Base-by-base conservation (phyloP, 2,329 filamentous ascomycete species). In the Phaeosphaeriaceae sp. region DNA sequence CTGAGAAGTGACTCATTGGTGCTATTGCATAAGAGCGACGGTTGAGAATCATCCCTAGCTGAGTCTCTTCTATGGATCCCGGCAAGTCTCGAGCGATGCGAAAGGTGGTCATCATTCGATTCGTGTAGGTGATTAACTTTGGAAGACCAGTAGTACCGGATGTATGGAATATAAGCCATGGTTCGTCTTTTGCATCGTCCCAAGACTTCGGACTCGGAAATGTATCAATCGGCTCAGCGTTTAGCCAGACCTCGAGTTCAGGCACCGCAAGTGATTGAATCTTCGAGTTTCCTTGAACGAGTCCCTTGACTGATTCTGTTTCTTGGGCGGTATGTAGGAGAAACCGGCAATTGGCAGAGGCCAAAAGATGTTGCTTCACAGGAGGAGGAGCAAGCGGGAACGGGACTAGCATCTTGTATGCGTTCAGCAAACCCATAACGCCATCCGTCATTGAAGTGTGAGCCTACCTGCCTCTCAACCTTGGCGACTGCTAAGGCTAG, bases 131-230 rank as follows among this genome's bases (percentile, higher is more conserved):
- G 11, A 62, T 48, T 1, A 60, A 42, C 24, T 57, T 59, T 27
- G 60, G 57, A 33, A 62, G 31, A 10, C 60, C 53, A 17, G 75
- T 77, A 7, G 74, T 75, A 20, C 75, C 75, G 11, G 75, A 77
- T n/a, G 74, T 78, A 54, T 78, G 76, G 31, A 76, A 72, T 9
- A 76, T 72, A 7, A 70, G 55, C 1, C 55, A 48, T 4, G 53
- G 50, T 3, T 70, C 57, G 15, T 74, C 52, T 40, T 70, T 64
- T 0, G 52, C 61, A 13, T 72, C 65, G 5, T 62, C 48, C 41
- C 56, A 69, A 3, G 63, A 54, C 44, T 65, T 68, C 1, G 42
- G 41, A 41, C 55, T 69, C 7, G 60, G 53, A 56, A 55, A 71
- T 48, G 51, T 15, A 22, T 1, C 20, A 13, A 31, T n/a, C 48